Base-by-base conservation (phyloP, 345 rosid genomes). In the Brassica juncea region DNA sequence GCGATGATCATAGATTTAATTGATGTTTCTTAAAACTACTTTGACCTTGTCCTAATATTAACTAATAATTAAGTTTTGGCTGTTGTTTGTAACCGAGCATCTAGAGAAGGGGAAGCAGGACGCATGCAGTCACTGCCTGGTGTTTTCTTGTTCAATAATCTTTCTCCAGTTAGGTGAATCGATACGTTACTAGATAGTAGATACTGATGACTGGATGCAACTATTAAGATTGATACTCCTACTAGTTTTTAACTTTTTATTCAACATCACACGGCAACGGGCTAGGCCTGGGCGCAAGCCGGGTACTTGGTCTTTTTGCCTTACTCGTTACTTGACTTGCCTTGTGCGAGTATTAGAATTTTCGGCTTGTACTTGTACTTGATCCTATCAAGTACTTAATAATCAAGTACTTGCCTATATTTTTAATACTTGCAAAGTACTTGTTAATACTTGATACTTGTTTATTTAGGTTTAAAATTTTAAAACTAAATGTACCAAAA, bases 61-160 rank as follows among this genome's bases (percentile, higher is more conserved):
- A 19, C 61, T 62, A 14, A 37, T 28, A 47, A 9, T 27, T 61
- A 6, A 14, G 66, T 16, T 73, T 15, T 66, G 74, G 31, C 86
- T 89, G 96, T 93, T 86, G 78, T 91, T 94, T 31, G 94, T 93
- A 28, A 91, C 93, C 0, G 91, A 89, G 72, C 97, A 91, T 85
- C 88, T 86, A 77, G 85, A 84, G 84, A 84, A 83, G 49, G 27
- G 30, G 88, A 86, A 64, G 54, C 84, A 65, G 85, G 83, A 65
- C 81, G 69, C 37, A 58, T 34, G 8, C 82, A 81, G 28, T 71
- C 72, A 31, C 77, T 83, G 25, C 87, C 93, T 5, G 94, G 91
- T 69, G 90, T 93, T 77, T 88, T 88, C 88, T 88, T 91, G 86
- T 83, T 88, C 83, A 87, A 91, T 74, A 97, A 91, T 73, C 89